Evolutionary conservation across 1,284 basidiomycete genomes (phyloP).

Genomic region (Cryptococcus amylolentus): DNA sequence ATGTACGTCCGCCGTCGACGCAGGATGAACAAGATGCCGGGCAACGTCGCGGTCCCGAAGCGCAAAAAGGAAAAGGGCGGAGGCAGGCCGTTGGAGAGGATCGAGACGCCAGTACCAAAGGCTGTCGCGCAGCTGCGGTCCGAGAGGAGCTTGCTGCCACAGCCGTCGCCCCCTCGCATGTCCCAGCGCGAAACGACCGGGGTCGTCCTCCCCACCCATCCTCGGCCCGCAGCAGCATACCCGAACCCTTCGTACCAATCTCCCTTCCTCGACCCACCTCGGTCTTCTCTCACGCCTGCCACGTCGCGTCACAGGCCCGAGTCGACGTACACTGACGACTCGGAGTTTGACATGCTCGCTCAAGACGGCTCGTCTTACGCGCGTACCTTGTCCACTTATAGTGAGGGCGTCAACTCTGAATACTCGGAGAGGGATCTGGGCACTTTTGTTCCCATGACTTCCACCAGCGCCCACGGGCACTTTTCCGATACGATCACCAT

Average conservation of each 20-base stretch:
- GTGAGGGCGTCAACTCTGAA: constrained; percentile 16
- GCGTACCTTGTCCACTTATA: constrained; percentile 31
- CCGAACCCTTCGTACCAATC: background rate
- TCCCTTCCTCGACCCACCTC: background rate
- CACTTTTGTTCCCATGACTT: constrained; percentile 1
- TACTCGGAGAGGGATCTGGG: constrained; percentile 16
- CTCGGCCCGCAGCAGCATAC: background rate
- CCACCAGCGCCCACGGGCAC: background rate
- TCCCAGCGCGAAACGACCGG: background rate
- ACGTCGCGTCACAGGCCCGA: background rate
- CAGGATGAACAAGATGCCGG: constrained; percentile 5
- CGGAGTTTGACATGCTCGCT: constrained; percentile 36
- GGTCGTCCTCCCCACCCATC: background rate
- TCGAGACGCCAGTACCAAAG: constrained; percentile 1
- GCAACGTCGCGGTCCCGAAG: background rate
- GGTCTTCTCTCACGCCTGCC: background rate
- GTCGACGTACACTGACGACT: constrained; percentile 31
- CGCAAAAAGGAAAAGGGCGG: background rate
- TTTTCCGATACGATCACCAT: background rate
- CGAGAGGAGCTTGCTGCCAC: background rate
- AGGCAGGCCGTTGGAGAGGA: constrained; percentile 1
- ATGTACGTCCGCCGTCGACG: constrained; percentile 6
- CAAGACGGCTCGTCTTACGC: constrained; percentile 31
- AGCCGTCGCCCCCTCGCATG: background rate
- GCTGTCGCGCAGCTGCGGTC: background rate